Conservation (phyloP, 352 stramenopile species). For the Phytophthora sp. region DNA sequence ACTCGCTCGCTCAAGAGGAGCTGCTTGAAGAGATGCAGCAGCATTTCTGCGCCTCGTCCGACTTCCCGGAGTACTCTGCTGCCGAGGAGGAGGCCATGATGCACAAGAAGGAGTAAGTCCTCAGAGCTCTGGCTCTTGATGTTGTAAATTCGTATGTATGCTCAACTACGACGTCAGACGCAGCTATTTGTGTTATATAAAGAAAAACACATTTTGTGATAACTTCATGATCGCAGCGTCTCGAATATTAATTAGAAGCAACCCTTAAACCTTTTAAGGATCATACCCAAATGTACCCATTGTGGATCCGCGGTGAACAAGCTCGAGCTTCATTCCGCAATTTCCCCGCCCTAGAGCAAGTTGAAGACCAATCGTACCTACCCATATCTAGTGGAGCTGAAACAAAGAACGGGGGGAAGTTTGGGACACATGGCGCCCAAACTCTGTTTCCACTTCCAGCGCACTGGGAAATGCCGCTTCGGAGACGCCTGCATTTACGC, state of each 20-base stretch:
- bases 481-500: constrained; percentile 30
- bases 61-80: constrained; percentile 57
- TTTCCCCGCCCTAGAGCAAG: not conserved
- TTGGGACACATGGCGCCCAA: constrained; percentile 26
- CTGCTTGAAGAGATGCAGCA: constrained; percentile 41
- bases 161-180: too few relatives aligned
- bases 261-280: too few relatives aligned
- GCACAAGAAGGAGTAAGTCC: constrained; percentile 32
- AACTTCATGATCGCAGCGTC: too few relatives aligned
- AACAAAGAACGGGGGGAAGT: too few relatives aligned
- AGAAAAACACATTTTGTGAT: too few relatives aligned
- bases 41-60: constrained; percentile 55
- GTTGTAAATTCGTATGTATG: constrained; percentile 24
- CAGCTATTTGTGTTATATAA: too few relatives aligned
- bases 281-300: too few relatives aligned
- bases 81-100: constrained; percentile 53
- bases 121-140: constrained; percentile 4
- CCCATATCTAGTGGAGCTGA: too few relatives aligned
- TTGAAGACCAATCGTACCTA: too few relatives aligned
- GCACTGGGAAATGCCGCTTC: constrained; percentile 29
- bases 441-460: constrained; percentile 36
- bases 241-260: too few relatives aligned
- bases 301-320: constrained; percentile 17
- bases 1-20: constrained; percentile 38
- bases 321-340: constrained; percentile 16